Evolutionary conservation across 2,329 filamentous ascomycete genomes (phyloP).

Genomic region (Fusarium goolgardi): DNA sequence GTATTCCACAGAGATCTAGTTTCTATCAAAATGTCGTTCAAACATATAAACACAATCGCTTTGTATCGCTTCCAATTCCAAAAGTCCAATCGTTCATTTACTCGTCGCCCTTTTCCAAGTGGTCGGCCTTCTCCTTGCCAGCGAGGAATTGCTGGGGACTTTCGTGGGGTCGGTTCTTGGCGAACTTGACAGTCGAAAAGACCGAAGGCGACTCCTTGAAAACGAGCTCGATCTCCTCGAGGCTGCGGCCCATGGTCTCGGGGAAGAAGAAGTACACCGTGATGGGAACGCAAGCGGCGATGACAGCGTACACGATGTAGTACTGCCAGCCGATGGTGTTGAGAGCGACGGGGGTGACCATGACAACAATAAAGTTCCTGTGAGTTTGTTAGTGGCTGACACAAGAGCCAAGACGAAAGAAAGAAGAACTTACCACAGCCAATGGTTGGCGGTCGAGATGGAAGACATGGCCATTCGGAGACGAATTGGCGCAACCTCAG

Average conservation of each 20-base stretch:
- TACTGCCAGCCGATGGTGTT: constrained; percentile 67
- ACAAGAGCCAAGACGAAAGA: constrained; percentile 14
- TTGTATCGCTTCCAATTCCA: constrained; percentile 4
- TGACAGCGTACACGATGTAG: constrained; percentile 57
- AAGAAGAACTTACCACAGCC: constrained; percentile 42
- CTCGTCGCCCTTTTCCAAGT: constrained; percentile 19
- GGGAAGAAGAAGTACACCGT: constrained; percentile 54
- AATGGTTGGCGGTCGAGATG: constrained; percentile 62
- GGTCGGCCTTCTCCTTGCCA: constrained; percentile 28
- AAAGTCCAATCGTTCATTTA: constrained; percentile 2
- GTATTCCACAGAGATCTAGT: constrained; percentile 14
- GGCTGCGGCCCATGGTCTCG: constrained; percentile 50
- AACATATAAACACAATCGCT: constrained; percentile 21
- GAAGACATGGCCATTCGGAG: constrained; percentile 60
- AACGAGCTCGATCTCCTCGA: constrained; percentile 48
- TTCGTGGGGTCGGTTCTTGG: constrained; percentile 26
- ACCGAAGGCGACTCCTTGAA: constrained; percentile 40
- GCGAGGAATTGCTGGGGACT: constrained; percentile 29
- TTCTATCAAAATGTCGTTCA: constrained; percentile 11
- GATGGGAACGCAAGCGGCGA: constrained; percentile 58
- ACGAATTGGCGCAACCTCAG: constrained; percentile 63
- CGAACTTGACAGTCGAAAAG: constrained; percentile 36
- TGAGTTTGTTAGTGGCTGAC: constrained; percentile 16
- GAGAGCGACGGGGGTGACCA: constrained; percentile 73
- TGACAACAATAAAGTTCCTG: constrained; percentile 61